Percentiles rank a stretch among this genome's conserved stretches.
phyloP scores from a whole-genome alignment of 768 basidiomycete species.

The Lactarius hatsudake region DNA sequence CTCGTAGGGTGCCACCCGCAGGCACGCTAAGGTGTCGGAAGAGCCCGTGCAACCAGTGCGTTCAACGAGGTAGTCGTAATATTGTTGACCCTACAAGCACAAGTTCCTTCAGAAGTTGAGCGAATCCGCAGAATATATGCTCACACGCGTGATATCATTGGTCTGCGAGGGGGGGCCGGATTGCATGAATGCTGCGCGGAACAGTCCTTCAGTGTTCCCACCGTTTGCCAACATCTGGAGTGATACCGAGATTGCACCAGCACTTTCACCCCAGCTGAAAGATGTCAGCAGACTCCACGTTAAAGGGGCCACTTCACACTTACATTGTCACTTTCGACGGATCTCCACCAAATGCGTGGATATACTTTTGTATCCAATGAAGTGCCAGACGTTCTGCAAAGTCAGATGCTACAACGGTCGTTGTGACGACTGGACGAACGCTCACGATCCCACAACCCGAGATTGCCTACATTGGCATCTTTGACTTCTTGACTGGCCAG shows the following conservation, averaged over 20 bases:
- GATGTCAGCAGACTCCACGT: background rate
- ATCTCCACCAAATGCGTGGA: constrained; percentile 61
- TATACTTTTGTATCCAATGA: constrained; percentile 65
- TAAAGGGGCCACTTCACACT: constrained; percentile 26
- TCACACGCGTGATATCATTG: constrained; percentile 32
- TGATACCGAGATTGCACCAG: constrained; percentile 48
- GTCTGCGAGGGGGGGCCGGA: constrained; percentile 38
- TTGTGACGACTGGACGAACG: background rate
- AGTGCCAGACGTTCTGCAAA: constrained; percentile 54
- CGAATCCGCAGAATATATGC: constrained; percentile 32
- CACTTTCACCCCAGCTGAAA: constrained; percentile 47
- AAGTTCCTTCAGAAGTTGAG: background rate
- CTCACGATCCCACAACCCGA: constrained; percentile 63
- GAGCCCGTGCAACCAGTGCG: constrained; percentile 38
- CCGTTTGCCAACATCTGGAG: constrained; percentile 43
- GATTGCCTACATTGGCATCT: constrained; percentile 53
- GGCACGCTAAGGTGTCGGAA: constrained; percentile 41
- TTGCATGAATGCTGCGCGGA: constrained; percentile 44
- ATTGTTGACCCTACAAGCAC: constrained; percentile 31
- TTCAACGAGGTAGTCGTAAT: constrained; percentile 42
- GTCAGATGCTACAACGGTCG: too few relatives aligned
- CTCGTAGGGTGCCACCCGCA: constrained; percentile 38
- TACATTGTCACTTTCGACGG: constrained; percentile 56
- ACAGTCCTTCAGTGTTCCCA: constrained; percentile 39
- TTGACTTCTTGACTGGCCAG: constrained; percentile 50